Percentiles rank a stretch among this genome's conserved stretches.
These are phyloP conservation scores for Prosopis cineraria DNA, from an alignment of 306 rosid genomes.

Conservation along the genomic window DNA sequence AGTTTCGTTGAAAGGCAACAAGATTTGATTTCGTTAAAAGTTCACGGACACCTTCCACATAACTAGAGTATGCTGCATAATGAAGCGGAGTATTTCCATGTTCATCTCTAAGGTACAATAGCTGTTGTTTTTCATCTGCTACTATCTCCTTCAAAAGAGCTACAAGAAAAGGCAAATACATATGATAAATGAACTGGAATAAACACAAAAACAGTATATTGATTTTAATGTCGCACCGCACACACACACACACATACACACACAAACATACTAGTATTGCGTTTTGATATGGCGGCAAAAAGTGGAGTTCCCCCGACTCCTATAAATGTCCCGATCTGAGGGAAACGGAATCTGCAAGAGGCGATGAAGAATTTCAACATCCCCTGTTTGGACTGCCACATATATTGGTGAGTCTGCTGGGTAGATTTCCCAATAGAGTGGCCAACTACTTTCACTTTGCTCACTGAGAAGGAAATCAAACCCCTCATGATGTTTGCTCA, in stretches of 20 bases:
- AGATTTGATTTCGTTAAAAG: neutral
- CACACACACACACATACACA: no score
- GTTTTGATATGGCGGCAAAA: slow-evolving; percentile 16
- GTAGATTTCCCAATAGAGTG: neutral
- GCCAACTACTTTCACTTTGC: no score
- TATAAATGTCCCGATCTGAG: neutral
- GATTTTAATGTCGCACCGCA: no score
- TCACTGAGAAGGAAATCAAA: no score
- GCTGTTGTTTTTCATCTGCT: neutral
- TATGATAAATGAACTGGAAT: no score
- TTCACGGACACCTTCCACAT: neutral
- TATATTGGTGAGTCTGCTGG: slow-evolving; percentile 23
- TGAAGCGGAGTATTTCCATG: slow-evolving; percentile 14
- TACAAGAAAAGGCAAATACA: no score
- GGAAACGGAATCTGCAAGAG: neutral
- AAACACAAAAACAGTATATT: no score
- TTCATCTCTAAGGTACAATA: slow-evolving; percentile 1
- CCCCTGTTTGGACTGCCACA: slow-evolving; percentile 10
- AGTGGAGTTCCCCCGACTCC: slow-evolving; percentile 21
- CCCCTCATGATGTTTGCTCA: neutral
- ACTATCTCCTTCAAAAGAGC: neutral
- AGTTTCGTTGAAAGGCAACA: neutral
- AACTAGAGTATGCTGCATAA: slow-evolving; percentile 7
- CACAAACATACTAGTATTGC: no score
- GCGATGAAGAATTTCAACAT: neutral